A percentile compares a stretch with the other conserved stretches of the same genome.
These are phyloP conservation scores for Durio zibethinus DNA, from an alignment of 345 rosid genomes.

Conservation along the genomic window DNA sequence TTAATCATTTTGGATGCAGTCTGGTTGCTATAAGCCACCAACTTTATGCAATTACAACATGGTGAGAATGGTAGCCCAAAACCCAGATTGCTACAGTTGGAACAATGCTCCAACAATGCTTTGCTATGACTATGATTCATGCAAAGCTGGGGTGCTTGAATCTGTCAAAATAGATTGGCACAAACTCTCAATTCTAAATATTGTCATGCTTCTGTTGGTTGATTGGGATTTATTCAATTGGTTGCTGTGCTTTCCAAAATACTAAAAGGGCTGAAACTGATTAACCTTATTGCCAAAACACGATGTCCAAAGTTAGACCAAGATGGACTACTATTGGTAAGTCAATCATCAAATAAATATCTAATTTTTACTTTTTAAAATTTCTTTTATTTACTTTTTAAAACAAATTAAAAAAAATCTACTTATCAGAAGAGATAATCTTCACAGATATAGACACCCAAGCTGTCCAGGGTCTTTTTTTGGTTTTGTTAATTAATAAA, in stretches of 20 bases:
- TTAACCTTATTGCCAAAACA: slow-evolving; percentile 51
- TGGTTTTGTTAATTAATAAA: no score
- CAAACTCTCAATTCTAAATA: slow-evolving; percentile 64
- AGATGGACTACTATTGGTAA: slow-evolving; percentile 75
- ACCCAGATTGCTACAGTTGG: slow-evolving; percentile 81
- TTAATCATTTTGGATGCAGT: slow-evolving; percentile 33
- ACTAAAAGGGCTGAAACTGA: slow-evolving; percentile 58
- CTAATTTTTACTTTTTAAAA: background rate
- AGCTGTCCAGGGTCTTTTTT: no score
- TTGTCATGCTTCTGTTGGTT: slow-evolving; percentile 61
- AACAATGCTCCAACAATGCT: slow-evolving; percentile 51
- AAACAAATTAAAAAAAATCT: background rate
- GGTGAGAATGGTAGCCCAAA: slow-evolving; percentile 53
- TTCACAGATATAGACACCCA: no score
- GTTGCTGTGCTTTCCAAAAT: slow-evolving; percentile 86
- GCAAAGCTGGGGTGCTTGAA: slow-evolving; percentile 94
- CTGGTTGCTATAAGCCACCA: slow-evolving; percentile 97
- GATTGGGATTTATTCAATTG: slow-evolving; percentile 61
- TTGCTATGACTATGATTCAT: slow-evolving; percentile 91
- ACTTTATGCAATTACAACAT: slow-evolving; percentile 69
- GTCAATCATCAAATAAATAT: slow-evolving; percentile 2
- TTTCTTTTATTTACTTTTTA: background rate
- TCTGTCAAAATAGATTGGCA: slow-evolving; percentile 77
- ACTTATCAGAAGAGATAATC: no score
- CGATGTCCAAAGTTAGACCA: slow-evolving; percentile 70